Conservation (phyloP, 257 asterid species). For the Nicotiana sylvestris region DNA sequence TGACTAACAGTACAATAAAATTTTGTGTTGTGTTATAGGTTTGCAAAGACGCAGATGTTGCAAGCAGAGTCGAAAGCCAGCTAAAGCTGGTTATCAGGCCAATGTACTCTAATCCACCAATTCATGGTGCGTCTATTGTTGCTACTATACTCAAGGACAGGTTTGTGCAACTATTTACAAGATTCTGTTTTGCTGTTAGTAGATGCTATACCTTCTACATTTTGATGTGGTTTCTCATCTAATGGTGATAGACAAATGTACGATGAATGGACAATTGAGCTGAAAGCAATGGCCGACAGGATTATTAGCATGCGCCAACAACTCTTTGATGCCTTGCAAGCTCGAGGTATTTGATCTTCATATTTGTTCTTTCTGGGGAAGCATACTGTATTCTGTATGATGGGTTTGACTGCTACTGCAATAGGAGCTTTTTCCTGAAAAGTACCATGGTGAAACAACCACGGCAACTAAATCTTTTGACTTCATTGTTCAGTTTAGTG, state of each 20-base stretch:
- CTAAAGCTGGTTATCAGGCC: slow-evolving; percentile 79
- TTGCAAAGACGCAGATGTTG: slow-evolving; percentile 55
- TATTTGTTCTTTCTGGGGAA: not conserved
- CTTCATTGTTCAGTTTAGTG: not conserved
- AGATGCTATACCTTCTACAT: not conserved
- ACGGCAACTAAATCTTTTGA: not conserved
- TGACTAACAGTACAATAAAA: not conserved
- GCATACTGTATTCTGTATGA: not conserved
- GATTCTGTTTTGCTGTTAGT: not conserved
- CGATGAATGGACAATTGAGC: slow-evolving; percentile 71
- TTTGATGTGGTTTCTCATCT: not conserved
- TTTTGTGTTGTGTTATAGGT: slow-evolving; percentile 37
- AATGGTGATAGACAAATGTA: slow-evolving; percentile 47
- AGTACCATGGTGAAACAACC: too few relatives aligned
- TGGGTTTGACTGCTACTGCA: not conserved
- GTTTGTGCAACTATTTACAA: slow-evolving; percentile 19
- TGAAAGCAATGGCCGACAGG: slow-evolving; percentile 83
- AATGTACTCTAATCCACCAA: slow-evolving; percentile 80
- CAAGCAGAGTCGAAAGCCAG: slow-evolving; percentile 73
- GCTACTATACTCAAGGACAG: slow-evolving; percentile 69
- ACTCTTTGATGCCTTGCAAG: slow-evolving; percentile 59
- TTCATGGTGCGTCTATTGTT: slow-evolving; percentile 80
- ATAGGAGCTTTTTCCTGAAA: not conserved
- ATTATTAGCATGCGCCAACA: slow-evolving; percentile 80
- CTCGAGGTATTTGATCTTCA: slow-evolving; percentile 39